A percentile compares a stretch with the other conserved stretches of the same genome.
Evolutionary conservation across 2,329 filamentous ascomycete species (phyloP).

Genomic region (Xylaria sp.): DNA sequence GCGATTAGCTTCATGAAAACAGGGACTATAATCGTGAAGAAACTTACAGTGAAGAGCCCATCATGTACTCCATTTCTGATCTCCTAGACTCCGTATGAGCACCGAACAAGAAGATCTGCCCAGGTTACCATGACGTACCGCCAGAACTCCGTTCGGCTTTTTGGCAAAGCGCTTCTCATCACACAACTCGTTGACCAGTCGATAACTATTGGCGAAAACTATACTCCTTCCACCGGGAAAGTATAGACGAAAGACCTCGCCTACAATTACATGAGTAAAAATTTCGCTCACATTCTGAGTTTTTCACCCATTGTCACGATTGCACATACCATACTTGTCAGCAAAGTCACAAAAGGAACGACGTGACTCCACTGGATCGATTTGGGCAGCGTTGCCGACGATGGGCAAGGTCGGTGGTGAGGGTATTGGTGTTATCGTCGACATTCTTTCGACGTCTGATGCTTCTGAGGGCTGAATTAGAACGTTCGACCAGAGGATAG

Average conservation of each 20-base stretch:
- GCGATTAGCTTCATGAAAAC: slow-evolving; percentile 25
- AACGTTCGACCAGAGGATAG: background rate
- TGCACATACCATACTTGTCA: slow-evolving; percentile 69
- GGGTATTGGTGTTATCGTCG: slow-evolving; percentile 62
- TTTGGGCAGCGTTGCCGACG: slow-evolving; percentile 72
- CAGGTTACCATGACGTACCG: slow-evolving; percentile 43
- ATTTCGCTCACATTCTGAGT: background rate
- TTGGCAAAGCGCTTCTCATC: slow-evolving; percentile 76
- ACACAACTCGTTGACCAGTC: slow-evolving; percentile 71
- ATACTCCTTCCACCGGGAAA: slow-evolving; percentile 57
- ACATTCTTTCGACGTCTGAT: slow-evolving; percentile 21
- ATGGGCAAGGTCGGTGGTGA: slow-evolving; percentile 72
- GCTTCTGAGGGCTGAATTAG: background rate
- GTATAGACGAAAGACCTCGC: slow-evolving; percentile 69
- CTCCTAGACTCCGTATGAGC: slow-evolving; percentile 50
- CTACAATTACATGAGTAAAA: slow-evolving; percentile 50
- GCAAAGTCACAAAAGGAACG: slow-evolving; percentile 67
- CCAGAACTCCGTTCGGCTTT: slow-evolving; percentile 60
- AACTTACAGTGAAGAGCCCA: slow-evolving; percentile 71
- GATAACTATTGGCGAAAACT: slow-evolving; percentile 64
- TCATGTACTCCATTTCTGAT: slow-evolving; percentile 71
- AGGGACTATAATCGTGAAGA: background rate
- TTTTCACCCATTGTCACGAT: slow-evolving; percentile 32
- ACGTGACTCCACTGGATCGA: slow-evolving; percentile 68
- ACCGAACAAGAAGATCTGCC: background rate